Evolutionary conservation across 1,139 yeast species (phyloP).

Genomic region (Keqinozyma sinolaborantium): DNA sequence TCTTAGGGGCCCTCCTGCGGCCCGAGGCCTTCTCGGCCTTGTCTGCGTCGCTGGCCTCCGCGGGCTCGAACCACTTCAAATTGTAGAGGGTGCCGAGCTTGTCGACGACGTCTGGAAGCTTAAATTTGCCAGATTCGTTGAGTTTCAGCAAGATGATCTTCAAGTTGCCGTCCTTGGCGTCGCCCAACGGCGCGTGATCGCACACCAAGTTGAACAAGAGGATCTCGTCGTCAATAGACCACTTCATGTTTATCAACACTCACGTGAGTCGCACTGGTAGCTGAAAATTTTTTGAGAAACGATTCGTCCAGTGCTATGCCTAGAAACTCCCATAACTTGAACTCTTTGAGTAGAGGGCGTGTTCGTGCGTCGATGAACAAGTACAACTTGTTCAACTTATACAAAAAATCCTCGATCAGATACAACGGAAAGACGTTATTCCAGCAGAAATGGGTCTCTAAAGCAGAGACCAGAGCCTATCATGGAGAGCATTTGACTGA

Average conservation of each 20-base stretch:
- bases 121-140: constrained; percentile 28
- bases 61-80: constrained; percentile 46
- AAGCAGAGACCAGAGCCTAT: constrained; percentile 89
- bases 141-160: constrained; percentile 49
- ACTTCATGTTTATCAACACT: constrained; percentile 15
- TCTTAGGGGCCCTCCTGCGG: constrained; percentile 1
- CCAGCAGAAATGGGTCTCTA: constrained; percentile 91
- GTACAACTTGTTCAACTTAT: constrained; percentile 82
- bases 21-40: constrained; percentile 1
- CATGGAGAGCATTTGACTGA: constrained; percentile 95
- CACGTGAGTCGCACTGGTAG: background rate
- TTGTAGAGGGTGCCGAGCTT: constrained; percentile 54
- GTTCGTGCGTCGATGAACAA: constrained; percentile 92
- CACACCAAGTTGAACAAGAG: constrained; percentile 63
- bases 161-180: constrained; percentile 58
- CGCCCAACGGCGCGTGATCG: constrained; percentile 65
- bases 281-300: constrained; percentile 6
- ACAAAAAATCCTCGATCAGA: constrained; percentile 57
- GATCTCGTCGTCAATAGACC: constrained; percentile 69
- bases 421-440: constrained; percentile 60
- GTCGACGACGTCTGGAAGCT: constrained; percentile 53
- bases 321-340: constrained; percentile 54
- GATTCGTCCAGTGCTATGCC: constrained; percentile 43
- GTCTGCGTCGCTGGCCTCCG: background rate
- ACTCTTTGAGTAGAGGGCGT: constrained; percentile 65